These are phyloP conservation scores for Bombardia bombarda DNA, from an alignment of 495 filamentous ascomycete genomes.

Conservation along the genomic window DNA sequence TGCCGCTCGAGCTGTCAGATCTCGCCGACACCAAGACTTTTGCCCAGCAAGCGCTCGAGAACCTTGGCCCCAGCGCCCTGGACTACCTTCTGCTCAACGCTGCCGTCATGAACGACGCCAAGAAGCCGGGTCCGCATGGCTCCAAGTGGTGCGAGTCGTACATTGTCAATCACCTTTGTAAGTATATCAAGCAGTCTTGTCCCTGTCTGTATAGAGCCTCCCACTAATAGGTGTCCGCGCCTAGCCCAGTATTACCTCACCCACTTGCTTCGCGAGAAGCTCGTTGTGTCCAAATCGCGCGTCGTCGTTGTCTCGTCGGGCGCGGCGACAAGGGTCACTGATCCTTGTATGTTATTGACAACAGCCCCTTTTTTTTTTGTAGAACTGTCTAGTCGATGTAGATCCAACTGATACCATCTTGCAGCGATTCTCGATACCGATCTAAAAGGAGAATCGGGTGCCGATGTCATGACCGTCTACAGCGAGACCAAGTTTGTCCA, in stretches of 20 bases:
- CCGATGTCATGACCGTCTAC: conserved; percentile 17
- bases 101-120: conserved; percentile 15
- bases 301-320: conserved; percentile 38
- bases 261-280: conserved; percentile 30
- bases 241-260: conserved; percentile 40
- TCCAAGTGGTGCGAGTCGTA: conserved; percentile 31
- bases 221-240: not conserved
- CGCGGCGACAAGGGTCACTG: conserved; percentile 22
- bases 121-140: conserved; percentile 19
- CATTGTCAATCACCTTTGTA: conserved; percentile 38
- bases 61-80: conserved; percentile 25
- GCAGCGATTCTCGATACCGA: conserved; percentile 21
- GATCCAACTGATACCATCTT: not conserved
- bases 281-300: conserved; percentile 27
- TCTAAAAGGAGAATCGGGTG: conserved; percentile 21
- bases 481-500: conserved; percentile 34
- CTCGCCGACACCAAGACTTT: conserved; percentile 29
- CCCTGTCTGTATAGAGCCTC: not conserved
- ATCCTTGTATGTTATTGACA: conserved; percentile 3
- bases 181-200: not conserved
- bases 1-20: conserved; percentile 34
- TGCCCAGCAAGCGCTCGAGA: conserved; percentile 23
- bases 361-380: not conserved
- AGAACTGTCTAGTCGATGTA: not conserved
- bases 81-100: conserved; percentile 39